Evolutionary conservation across 176 grass and related monocot genomes (phyloP), one percentile per base, ranked within the genome.

Genomic region (Aegilops sharonensis): DNA sequence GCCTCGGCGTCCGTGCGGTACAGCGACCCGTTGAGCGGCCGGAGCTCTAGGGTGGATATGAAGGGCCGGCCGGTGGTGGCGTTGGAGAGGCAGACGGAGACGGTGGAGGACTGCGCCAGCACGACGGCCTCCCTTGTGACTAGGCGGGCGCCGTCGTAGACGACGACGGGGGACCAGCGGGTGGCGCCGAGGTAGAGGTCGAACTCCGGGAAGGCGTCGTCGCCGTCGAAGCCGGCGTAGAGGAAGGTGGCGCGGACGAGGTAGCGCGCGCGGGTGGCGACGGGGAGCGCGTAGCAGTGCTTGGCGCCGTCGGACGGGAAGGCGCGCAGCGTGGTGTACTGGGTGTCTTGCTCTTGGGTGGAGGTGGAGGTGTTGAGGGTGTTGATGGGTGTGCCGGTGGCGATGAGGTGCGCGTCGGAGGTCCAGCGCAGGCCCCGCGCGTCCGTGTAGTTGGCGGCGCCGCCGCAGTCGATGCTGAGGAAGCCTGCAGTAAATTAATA

Each of bases 141-240:
- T 9, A 91, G 79, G 20, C 68, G 87, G 25, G 69, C 34, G 71
- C 86, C 81, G 54, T 97, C 90, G 61, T 92, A 94, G 74, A 97
- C 89, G 75, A 97, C 90, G 67, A 97, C 68, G 57, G 83, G 85
- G 20, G 92, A 94, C 92, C 94, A 97, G 78, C 81, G 88, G 5
- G 86, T 87, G 25, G 94, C 84, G 1, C 92, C 92, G 5, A 97
- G 87, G 76, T 87, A 97, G 24, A 97, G 66, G 86, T 92, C 94
- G 20, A 94, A 97, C 85, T 97, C 89, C 6, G 94, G 94, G 83
- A 94, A 97, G 20, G 89, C 92, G 79, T 83, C 94, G 87, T 92
- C 94, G 68, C 68, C 34, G 79, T 94, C 94, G 77, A 97, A 97
- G 78, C 94, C 92, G 37, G 88, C 92, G 67, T 97, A 92, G 2